phyloP scores from a whole-genome alignment of 2,329 filamentous ascomycete genomes.

The Phoma sp. region DNA sequence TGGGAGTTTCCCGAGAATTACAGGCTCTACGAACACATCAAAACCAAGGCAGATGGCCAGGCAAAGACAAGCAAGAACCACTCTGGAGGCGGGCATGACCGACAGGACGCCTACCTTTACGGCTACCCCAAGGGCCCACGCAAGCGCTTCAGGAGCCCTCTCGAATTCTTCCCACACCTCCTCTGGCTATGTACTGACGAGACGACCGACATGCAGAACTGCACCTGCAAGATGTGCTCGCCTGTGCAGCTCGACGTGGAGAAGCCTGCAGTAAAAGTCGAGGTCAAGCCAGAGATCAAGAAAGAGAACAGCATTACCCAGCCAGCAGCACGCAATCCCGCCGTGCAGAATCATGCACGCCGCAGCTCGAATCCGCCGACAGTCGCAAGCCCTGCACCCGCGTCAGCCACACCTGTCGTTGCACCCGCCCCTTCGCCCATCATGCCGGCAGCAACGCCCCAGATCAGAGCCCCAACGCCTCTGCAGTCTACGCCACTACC shows the following conservation, averaged over 20 bases:
- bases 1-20: constrained; percentile 63
- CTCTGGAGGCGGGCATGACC: constrained; percentile 58
- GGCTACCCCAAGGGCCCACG: constrained; percentile 63
- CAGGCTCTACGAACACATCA: constrained; percentile 63
- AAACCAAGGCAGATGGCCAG: constrained; percentile 57
- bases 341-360: constrained; percentile 36
- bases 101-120: constrained; percentile 66
- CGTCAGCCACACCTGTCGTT: constrained; percentile 25
- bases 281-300: constrained; percentile 39
- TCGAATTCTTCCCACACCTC: constrained; percentile 66
- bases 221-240: constrained; percentile 63
- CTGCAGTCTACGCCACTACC: constrained; percentile 49
- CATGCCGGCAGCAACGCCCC: constrained; percentile 6
- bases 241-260: constrained; percentile 58
- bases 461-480: constrained; percentile 31
- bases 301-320: constrained; percentile 10
- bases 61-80: constrained; percentile 57
- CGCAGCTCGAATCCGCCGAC: constrained; percentile 29
- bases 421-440: constrained; percentile 6
- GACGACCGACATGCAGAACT: constrained; percentile 60
- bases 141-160: constrained; percentile 64
- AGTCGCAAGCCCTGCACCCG: constrained; percentile 30
- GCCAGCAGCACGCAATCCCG: constrained; percentile 23
- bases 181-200: constrained; percentile 63
- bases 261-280: constrained; percentile 35